Base-by-base conservation (phyloP, 352 stramenopile species). In the Pythium volutum region DNA sequence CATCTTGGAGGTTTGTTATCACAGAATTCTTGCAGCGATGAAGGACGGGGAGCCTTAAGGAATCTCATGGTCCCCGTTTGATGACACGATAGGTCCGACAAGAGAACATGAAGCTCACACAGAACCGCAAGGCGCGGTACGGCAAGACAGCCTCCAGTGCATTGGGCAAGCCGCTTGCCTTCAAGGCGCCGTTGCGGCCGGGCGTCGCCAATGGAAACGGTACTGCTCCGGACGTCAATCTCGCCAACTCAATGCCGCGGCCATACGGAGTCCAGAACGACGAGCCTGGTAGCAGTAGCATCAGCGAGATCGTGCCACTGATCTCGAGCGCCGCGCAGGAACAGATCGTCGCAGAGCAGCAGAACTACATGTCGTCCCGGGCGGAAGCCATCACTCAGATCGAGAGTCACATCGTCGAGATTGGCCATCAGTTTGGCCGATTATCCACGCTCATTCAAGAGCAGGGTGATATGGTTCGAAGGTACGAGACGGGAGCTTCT, bases 101-200 rank as follows among this genome's bases (percentile, higher is more conserved):
- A 73, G 79, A 91, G 56, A 94, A 92, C 62, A 88, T 94, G 77
- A 90, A 91, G 69, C 69, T 92, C 50, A 84, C 91, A 66, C 85
- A 94, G 67, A 87, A 88, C 64, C 74, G 85, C 39, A 80, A 76
- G 47, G 79, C 83, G 18, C 73, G 80, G 27, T 94, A 94, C 46
- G 85, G 85, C 27, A 90, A 91, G 51, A 88, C 80, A 5, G 70
- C 79, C 29, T 88, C 81, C 31, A 88, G 69, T 38, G 76, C 83
- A 39, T 56, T 91, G 48, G 79, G 84, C n/a, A 90, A 89, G 51
- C 84, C 84, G 14, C 67, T 94, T 10, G 76, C 79, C 0, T 94
- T 94, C 55, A 79, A 82, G 59, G 65, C 75, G 0, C 74, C 80
- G 18, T 53, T 60, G 12, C 59, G 64, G 11, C 51, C 50, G 12